Evolutionary conservation across 345 rosid species (phyloP), one percentile per base, ranked within the genome.

Genomic region (Salix koriyanagi): DNA sequence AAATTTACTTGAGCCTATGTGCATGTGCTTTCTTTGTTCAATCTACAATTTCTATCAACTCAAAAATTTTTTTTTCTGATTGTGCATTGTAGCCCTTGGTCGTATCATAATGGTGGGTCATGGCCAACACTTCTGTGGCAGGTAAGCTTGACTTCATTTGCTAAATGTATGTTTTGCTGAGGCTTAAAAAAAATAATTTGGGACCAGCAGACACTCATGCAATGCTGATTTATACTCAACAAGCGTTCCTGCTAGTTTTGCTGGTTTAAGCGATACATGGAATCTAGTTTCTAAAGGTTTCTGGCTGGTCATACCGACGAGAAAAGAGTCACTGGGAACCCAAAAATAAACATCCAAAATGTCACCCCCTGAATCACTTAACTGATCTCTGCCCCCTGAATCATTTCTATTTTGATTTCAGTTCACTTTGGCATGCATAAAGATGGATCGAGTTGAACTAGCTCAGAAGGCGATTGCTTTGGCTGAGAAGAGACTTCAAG

Each of bases 61-160:
- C 73, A 18, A 75, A 46, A 25, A 75, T 7, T 42, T 54, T 56
- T 71, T 28, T 72, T 36, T 36, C 7, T 75, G 65, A 58, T 74
- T 78, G 66, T 80, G 69, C 39, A 69, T 77, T 83, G 78, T 90
- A 96, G 98, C 72, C 91, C 98, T 73, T 96, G 99, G 99, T 96
- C 99, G 23, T 96, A 96, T 89, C 99, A 96, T 79, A 96, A 96
- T 79, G 91, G 97, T 66, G 99, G 98, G 79, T 93, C 99, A 36
- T 93, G 99, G 99, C 99, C 98, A 5, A 89, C 98, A 4, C 96
- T 96, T 78, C 88, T 96, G 77, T 96, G 99, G 99, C 99, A 96
- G 99, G 99, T 96, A 84, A 36, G 72, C 71, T 58, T 12, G 14
- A 64, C 26, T 25, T 56, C 65, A 10, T 13, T 25, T n/a, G 56